Base-by-base conservation (phyloP, 345 rosid species). In the Heritiera littoralis region DNA sequence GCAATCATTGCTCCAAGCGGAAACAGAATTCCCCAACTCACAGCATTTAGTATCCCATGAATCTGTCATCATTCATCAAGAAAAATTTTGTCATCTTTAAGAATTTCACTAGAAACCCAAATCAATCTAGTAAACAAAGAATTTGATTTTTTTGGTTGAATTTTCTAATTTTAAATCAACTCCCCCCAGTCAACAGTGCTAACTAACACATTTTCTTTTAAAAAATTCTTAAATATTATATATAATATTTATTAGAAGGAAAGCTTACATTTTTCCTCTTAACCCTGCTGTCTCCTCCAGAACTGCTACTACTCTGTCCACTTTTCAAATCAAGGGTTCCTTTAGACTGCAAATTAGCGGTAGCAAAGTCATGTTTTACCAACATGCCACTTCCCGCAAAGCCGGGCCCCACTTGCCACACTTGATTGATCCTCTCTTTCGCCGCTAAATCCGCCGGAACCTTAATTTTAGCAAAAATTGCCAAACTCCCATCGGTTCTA, bases 11-110 rank as follows among this genome's bases (percentile, higher is more conserved):
- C 79, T 58, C 98, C 97, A 35, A 88, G 0, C 0, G 97, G 97
- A 76, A 94, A 86, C 89, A 94, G 69, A 77, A 92, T 66, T 51
- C 98, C 95, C 98, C 98, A 94, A 65, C 98, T 91, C 82, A 92
- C 91, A 1, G 84, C 94, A 66, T 94, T 94, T 76, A 94, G 81
- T 30, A 92, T 81, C 75, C 98, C 98, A 85, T 91, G 98, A 81
- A 90, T 89, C 97, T 94, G 90, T 18, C 64, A 75, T 5, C 10
- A 35, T 54, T 18, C 64, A 75, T 5, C 10, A 35, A 60, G 11
- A 41, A 11, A 17, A 73, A 2, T 4, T 7, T 28, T 28, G 59
- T 51, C 35, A 32, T 63, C 5, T 12, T 51, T 60, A 35, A 8
- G 1, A 35, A 30, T 38, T 48, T 64, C 40, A 35, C 3, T 58